Base-by-base conservation (phyloP, 2,329 filamentous ascomycete species). In the Didymella glomerata region DNA sequence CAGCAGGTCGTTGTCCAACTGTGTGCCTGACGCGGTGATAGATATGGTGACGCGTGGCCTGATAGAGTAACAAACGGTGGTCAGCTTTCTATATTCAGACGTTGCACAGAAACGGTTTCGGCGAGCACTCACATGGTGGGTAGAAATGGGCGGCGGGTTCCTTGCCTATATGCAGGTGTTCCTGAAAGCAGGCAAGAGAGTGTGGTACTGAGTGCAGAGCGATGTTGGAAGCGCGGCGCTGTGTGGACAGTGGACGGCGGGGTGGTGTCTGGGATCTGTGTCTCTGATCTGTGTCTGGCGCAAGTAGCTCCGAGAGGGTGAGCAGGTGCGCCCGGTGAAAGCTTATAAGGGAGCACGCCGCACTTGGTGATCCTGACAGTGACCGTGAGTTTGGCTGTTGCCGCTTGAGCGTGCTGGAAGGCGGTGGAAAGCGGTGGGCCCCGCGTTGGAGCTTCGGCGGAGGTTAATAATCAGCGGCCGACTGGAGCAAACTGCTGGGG, bases 41-140 rank as follows among this genome's bases (percentile, higher is more conserved):
- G 87, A 92, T 78, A 97, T 87, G 51, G 92, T 95, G 80, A 96
- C 90, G 78, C 89, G 90, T 59, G 81, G 80, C 93, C 92, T 97
- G 68, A 59, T 62, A 59, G 18, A 40, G 51, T 18, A 34, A 42
- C 56, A 62, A 62, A 64, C 60, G 59, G 46, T 40, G 62, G 66
- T 76, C 70, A 75, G 72, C 69, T 60, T 68, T 65, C 52, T 53
- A 63, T 64, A 57, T 62, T 58, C 48, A 62, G 50, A 38, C 24
- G 76, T 78, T 44, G 75, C 72, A 78, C 76, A 75, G 61, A 64
- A 72, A 44, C 67, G 68, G 70, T 62, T 62, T 64, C 54, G 69
- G 69, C 50, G 63, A 51, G 56, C 40, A 69, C 75, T 76, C 69
- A 78, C 75, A 77, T 77, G 70, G 69, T 52, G 64, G 56, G 67